Base-by-base conservation (phyloP, 768 basidiomycete species). In the Mycena rebaudengoi region DNA sequence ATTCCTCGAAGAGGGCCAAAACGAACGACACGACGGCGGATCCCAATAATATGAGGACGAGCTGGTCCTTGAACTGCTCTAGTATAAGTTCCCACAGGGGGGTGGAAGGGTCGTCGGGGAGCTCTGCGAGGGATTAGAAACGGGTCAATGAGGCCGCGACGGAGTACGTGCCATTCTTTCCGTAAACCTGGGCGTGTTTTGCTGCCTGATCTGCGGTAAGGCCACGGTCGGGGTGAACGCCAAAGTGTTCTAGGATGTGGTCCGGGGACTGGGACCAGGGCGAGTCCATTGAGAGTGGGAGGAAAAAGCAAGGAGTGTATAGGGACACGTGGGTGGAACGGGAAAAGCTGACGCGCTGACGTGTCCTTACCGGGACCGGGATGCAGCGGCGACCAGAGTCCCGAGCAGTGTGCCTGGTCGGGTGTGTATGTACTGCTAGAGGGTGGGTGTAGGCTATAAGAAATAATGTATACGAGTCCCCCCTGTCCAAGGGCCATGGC, bases 11-110 rank as follows among this genome's bases (percentile, higher is more conserved):
- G 30, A 97, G 76, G 8, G 97, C 97, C 39, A 99, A 83, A 14
- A 96, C 82, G 77, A 99, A 96, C 11, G 97, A 99, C 68, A 99
- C 85, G 44, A 93, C 89, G 13, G 97, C 97, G 1, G 96, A 98
- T 3, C 86, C 96, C 45, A 99, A 90, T 32, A 99, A 86, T 73
- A 99, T 99, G 66, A 99, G 90, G 40, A 99, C 97, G 28, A 99
- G 88, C 77, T 98, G 95, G 79, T 99, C 97, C 83, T 99, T 92
- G 85, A 99, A 99, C 79, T 99, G 97, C 69, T 98, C 96, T n/a
- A 99, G 85, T 62, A 99, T 91, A 63, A 99, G 88, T 73, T 94
- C 86, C 94, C 95, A 96, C 30, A 99, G 74, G 4, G 96, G 94
- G 5, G 97, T 98, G 4, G 94, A 80, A 0, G 94, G 91, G 11